Evolutionary conservation across 805 yeast species (phyloP), one percentile per base, ranked within the genome.

Genomic region (Martiniozyma abietophila): DNA sequence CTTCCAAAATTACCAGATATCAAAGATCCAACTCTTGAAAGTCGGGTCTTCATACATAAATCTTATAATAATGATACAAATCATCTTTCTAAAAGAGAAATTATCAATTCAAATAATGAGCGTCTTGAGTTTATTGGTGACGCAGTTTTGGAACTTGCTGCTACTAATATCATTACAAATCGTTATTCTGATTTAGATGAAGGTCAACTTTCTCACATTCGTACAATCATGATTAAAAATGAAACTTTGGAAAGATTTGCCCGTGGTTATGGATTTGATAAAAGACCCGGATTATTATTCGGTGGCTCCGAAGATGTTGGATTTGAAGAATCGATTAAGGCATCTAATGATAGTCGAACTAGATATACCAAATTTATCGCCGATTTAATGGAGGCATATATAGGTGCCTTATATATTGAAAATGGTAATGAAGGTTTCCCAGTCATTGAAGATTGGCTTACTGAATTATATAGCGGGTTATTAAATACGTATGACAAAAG

Each of bases 101-200:
- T 70, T 34, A 61, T 80, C 18, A 61, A 66, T 33, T 61, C 76
- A 2, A 88, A 84, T 47, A 83, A 89, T 53, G 96, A 88, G 62
- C 66, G 96, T 32, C 62, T 86, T 16, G 97, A 89, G 59, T 89
- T 85, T 50, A 61, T 84, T 28, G 97, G 97, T 11, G 97, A 89
- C 59, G 76, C 96, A 1, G 71, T 85, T 15, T 60, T 89, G 39
- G 81, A 83, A 50, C 70, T 69, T 35, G 62, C 78, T n/a, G 75
- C 81, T 35, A 79, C 96, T 0, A 61, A 70, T 38, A 65, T 88
- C 27, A 63, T 84, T 12, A 85, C 67, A 47, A 65, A 71, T 18
- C 56, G 68, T 36, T 81, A 79, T 46, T 92, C 94, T 0, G 58
- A 65, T 28, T 78, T 76, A 28, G 62, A 74, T 17, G 97, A 92